These are phyloP conservation scores for Ceratobasidium sp. DNA, from an alignment of 1,284 basidiomycete genomes.

Conservation along the genomic window DNA sequence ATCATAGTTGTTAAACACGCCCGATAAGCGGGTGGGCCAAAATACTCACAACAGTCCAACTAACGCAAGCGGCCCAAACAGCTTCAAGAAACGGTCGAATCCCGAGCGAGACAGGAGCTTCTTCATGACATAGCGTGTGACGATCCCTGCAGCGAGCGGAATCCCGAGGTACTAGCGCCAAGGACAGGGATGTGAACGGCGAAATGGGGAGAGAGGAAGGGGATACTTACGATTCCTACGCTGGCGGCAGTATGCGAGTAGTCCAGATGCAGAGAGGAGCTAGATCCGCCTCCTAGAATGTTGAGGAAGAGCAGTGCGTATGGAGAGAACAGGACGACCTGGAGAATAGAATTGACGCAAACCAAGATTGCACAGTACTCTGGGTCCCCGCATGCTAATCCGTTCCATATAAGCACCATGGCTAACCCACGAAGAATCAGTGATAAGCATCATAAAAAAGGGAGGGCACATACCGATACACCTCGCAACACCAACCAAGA, in stretches of 20 bases:
- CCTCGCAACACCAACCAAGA: constrained; percentile 68
- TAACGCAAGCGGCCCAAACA: constrained; percentile 76
- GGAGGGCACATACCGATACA: constrained; percentile 52
- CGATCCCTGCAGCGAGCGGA: constrained; percentile 71
- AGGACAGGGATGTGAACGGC: constrained; percentile 8
- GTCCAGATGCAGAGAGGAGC: constrained; percentile 61
- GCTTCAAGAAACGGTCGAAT: constrained; percentile 72
- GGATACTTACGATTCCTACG: constrained; percentile 66
- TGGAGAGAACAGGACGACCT: constrained; percentile 80
- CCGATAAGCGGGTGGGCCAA: background rate
- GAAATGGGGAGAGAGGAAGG: constrained; percentile 1
- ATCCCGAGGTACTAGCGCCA: constrained; percentile 73
- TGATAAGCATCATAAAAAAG: background rate
- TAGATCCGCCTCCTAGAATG: constrained; percentile 64
- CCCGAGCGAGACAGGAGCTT: constrained; percentile 58
- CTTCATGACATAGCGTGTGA: constrained; percentile 72
- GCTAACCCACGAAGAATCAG: constrained; percentile 57
- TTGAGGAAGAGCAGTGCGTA: constrained; percentile 81
- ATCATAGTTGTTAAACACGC: constrained; percentile 42
- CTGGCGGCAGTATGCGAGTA: constrained; percentile 79
- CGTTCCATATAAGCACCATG: constrained; percentile 89
- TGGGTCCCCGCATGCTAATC: constrained; percentile 76
- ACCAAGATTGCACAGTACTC: constrained; percentile 80
- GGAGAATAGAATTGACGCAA: constrained; percentile 61
- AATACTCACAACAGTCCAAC: constrained; percentile 73